These are phyloP conservation scores for Tripterygium wilfordii DNA, from an alignment of 177 flowering plant species.

Conservation along the genomic window DNA sequence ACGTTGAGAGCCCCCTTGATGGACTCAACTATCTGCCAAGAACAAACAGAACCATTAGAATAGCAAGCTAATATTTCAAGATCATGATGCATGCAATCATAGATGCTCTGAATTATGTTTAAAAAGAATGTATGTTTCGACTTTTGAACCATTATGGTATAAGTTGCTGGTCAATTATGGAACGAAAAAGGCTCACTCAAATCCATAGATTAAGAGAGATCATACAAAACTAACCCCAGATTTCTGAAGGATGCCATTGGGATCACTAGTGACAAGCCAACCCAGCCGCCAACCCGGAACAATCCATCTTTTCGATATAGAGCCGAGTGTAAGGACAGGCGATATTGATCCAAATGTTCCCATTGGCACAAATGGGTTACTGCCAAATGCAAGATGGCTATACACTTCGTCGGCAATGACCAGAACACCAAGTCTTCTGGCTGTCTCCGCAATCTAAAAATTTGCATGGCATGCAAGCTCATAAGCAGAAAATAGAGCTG, in stretches of 20 bases:
- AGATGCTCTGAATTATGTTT: neutral
- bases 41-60: neutral
- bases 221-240: slow-evolving; percentile 22
- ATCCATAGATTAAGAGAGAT: neutral
- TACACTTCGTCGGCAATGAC: slow-evolving; percentile 59
- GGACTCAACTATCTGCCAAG: slow-evolving; percentile 16
- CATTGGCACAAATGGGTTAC: slow-evolving; percentile 41
- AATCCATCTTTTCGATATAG: slow-evolving; percentile 55
- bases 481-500: neutral
- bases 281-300: slow-evolving; percentile 70
- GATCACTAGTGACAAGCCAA: slow-evolving; percentile 47
- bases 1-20: slow-evolving; percentile 16
- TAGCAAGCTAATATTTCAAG: too few relatives aligned
- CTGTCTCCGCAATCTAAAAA: slow-evolving; percentile 54
- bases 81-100: too few relatives aligned
- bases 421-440: slow-evolving; percentile 39
- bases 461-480: too few relatives aligned
- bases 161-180: too few relatives aligned
- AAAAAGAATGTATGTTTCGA: too few relatives aligned
- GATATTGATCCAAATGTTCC: slow-evolving; percentile 40
- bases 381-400: slow-evolving; percentile 35
- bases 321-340: slow-evolving; percentile 43
- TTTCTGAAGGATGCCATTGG: slow-evolving; percentile 30
- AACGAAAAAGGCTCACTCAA: neutral
- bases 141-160: too few relatives aligned